Percentiles rank a stretch among this genome's conserved stretches.
These are phyloP conservation scores for Boletus sp. DNA, from an alignment of 1,284 basidiomycete genomes.

Conservation along the genomic window DNA sequence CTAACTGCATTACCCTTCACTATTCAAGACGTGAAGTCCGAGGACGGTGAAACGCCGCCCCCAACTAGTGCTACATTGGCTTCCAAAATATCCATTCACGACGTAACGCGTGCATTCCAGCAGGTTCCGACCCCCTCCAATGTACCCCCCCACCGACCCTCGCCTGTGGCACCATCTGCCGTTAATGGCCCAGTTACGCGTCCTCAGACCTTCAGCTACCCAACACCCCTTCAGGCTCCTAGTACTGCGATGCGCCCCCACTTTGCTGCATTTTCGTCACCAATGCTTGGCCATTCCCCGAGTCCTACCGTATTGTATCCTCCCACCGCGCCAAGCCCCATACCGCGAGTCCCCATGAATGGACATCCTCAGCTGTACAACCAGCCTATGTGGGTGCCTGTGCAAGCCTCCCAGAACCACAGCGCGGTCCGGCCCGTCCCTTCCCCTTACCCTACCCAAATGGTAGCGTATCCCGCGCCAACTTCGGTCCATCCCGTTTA, in stretches of 20 bases:
- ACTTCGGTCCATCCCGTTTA: constrained; percentile 48
- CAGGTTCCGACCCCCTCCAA: constrained; percentile 61
- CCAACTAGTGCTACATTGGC: constrained; percentile 50
- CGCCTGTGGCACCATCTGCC: constrained; percentile 46
- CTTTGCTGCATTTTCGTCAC: constrained; percentile 57
- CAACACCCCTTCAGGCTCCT: constrained; percentile 37
- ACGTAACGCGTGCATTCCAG: constrained; percentile 79
- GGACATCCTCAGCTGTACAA: constrained; percentile 56
- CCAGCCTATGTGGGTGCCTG: constrained; percentile 64
- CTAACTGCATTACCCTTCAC: constrained; percentile 70
- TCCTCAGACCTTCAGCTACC: constrained; percentile 36
- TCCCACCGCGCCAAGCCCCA: constrained; percentile 55
- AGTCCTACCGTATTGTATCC: constrained; percentile 60
- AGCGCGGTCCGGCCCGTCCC: constrained; percentile 53
- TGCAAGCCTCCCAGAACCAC: constrained; percentile 44
- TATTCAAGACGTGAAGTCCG: constrained; percentile 75
- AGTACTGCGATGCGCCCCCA: constrained; percentile 47
- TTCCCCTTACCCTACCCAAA: constrained; percentile 60
- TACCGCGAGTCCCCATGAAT: constrained; percentile 58
- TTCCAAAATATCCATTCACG: constrained; percentile 72
- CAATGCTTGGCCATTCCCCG: constrained; percentile 67
- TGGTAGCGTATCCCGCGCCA: constrained; percentile 60
- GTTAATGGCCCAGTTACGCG: constrained; percentile 44
- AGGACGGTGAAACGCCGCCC: constrained; percentile 76
- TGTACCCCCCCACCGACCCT: constrained; percentile 39